Evolutionary conservation across 352 stramenopile species (phyloP), one percentile per base, ranked within the genome.

Genomic region (Phytophthora agathidicida): DNA sequence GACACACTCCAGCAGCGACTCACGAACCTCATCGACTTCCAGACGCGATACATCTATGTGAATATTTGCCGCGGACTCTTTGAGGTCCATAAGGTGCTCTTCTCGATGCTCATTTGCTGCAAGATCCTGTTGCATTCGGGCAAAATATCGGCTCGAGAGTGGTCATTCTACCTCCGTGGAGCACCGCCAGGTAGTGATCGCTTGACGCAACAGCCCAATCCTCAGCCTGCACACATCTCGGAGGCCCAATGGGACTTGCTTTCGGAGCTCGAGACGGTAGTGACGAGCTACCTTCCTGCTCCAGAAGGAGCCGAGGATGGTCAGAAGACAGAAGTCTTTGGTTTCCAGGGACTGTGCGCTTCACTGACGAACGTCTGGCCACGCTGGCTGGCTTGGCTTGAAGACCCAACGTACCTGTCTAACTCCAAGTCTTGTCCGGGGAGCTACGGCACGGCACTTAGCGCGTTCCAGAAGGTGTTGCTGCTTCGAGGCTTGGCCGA

Each of bases 1-100:
- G 73, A 86, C 49, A 53, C 60, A 0, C 69, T 98, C 4, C 57
- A 68, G 2, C 66, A 63, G 33, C 78, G 94, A 0, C 55, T 98
- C 1, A 41, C 71, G 17, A 93, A 80, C 28, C 76, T 98, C n/a
- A 91, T 97, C 22, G 71, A 83, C 22, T 97, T 94, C 51, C 83
- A 97, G 43, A 98, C 94, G 10, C 64, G 78, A 5, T 88, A 96
- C 37, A 96, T 98, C 45, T 98, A 98, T 72, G 77, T 93, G 7
- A 98, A 98, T 58, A 98, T 98, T 24, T 98, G 91, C 55, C 82
- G 94, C 16, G 94, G 94, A 0, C 77, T 98, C 20, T 98, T 98
- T 62, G 94, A 98, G 51, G 71, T 88, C 48, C 90, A 97, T 73
- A 98, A 98, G 56, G 74, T 97, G 14, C 75, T 98, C 32, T 98